Evolutionary conservation across 2,329 filamentous ascomycete genomes (phyloP).

Genomic region (Epichloe uncinata): DNA sequence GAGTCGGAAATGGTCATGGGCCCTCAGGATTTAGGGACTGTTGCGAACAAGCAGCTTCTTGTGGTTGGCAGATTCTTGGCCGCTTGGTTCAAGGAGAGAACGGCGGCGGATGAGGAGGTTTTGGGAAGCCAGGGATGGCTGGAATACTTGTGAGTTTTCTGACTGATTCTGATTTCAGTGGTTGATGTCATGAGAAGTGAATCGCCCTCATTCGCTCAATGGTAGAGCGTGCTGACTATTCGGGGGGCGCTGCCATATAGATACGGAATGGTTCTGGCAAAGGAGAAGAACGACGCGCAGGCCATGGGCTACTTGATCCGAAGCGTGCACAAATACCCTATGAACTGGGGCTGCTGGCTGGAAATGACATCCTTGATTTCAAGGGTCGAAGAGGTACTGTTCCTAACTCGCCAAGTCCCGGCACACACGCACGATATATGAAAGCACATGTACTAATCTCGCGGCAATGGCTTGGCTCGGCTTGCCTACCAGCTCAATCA

Average conservation of each 20-base stretch:
- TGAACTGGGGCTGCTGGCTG: slow-evolving; percentile 96
- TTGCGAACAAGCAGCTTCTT: slow-evolving; percentile 73
- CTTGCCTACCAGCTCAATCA: slow-evolving; percentile 46
- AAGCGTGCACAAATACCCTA: slow-evolving; percentile 80
- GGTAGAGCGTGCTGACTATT: background rate
- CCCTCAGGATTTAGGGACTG: slow-evolving; percentile 74
- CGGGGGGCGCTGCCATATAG: slow-evolving; percentile 17
- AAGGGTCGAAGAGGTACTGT: slow-evolving; percentile 61
- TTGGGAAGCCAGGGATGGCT: slow-evolving; percentile 76
- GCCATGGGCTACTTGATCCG: slow-evolving; percentile 79
- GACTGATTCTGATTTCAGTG: too few species aligned
- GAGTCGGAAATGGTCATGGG: slow-evolving; percentile 96
- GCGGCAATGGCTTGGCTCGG: too few species aligned
- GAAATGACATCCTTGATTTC: slow-evolving; percentile 75
- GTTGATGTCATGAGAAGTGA: too few species aligned
- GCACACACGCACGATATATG: background rate
- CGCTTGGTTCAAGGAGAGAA: slow-evolving; percentile 62
- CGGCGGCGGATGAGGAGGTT: slow-evolving; percentile 41
- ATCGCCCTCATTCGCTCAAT: too few species aligned
- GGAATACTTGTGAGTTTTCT: slow-evolving; percentile 54
- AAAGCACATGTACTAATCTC: too few species aligned
- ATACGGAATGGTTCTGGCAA: slow-evolving; percentile 81
- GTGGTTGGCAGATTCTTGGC: slow-evolving; percentile 64
- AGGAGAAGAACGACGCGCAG: slow-evolving; percentile 76
- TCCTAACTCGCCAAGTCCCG: too few species aligned